Evolutionary conservation across 352 stramenopile genomes (phyloP).

Genomic region (Globisporangium spinosum): DNA sequence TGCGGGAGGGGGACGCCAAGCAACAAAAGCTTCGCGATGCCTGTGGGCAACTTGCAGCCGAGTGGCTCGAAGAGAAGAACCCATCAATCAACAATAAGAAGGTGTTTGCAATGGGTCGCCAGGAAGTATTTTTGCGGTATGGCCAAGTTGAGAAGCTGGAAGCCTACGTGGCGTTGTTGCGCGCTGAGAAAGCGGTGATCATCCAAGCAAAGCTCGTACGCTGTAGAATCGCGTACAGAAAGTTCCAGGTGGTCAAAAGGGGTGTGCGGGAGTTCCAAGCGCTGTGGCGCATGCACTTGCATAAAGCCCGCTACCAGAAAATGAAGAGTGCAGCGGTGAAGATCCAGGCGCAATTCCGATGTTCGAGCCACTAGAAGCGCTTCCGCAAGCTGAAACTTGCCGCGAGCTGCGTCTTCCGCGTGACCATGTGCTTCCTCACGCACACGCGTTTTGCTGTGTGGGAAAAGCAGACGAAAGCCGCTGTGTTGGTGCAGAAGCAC

Average conservation of each 20-base stretch:
- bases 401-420: slow-evolving; percentile 34
- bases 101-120: slow-evolving; percentile 59
- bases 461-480: slow-evolving; percentile 33
- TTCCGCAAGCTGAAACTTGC: slow-evolving; percentile 34
- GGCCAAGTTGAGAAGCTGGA: slow-evolving; percentile 74
- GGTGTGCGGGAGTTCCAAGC: slow-evolving; percentile 44
- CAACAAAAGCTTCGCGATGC: slow-evolving; percentile 24
- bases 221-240: slow-evolving; percentile 28
- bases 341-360: slow-evolving; percentile 37
- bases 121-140: slow-evolving; percentile 79
- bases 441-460: slow-evolving; percentile 37
- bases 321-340: slow-evolving; percentile 17
- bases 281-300: slow-evolving; percentile 43
- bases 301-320: slow-evolving; percentile 12
- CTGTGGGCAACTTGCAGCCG: slow-evolving; percentile 44
- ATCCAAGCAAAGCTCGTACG: slow-evolving; percentile 55
- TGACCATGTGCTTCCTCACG: slow-evolving; percentile 36
- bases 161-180: slow-evolving; percentile 34
- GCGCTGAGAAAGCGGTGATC: slow-evolving; percentile 42
- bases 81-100: slow-evolving; percentile 25
- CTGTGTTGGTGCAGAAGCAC: slow-evolving; percentile 38
- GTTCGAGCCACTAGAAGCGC: slow-evolving; percentile 23
- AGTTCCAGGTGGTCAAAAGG: slow-evolving; percentile 37
- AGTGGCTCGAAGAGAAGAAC: slow-evolving; percentile 37
- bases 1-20: slow-evolving; percentile 20